A percentile compares a stretch with the other conserved stretches of the same genome.
Evolutionary conservation across 73 alveolate species (phyloP).

Genomic region (Tetrahymena malaccensis): DNA sequence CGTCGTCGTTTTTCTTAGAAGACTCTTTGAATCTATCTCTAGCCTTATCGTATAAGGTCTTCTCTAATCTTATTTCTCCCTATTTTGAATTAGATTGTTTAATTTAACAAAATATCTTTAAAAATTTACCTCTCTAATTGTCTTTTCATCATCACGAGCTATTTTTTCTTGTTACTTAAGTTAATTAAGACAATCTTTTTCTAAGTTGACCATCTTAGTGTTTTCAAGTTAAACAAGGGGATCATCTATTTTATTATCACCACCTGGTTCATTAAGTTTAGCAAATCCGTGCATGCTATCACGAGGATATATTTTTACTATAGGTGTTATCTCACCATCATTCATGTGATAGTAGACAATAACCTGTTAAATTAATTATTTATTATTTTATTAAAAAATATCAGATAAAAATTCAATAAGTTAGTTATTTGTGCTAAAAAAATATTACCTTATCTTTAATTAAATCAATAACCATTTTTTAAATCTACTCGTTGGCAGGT

Average conservation of each 20-base stretch:
- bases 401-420: too few species aligned
- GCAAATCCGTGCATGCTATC: conserved; percentile 39
- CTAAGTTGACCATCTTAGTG: conserved; percentile 47
- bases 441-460: conserved; percentile 26
- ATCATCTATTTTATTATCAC: conserved; percentile 34
- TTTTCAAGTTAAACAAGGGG: conserved; percentile 21
- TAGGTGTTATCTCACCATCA: conserved; percentile 36
- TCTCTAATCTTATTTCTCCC: conserved; percentile 47
- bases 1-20: conserved; percentile 61
- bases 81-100: conserved; percentile 26
- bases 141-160: conserved; percentile 42
- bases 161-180: conserved; percentile 58
- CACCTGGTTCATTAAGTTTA: conserved; percentile 22
- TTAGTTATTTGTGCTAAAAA: not conserved
- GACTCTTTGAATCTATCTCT: conserved; percentile 73
- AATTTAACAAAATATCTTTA: not conserved
- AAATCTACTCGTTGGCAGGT: conserved; percentile 63
- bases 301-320: conserved; percentile 33
- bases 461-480: conserved; percentile 60
- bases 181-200: conserved; percentile 48
- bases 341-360: conserved; percentile 32
- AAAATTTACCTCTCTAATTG: conserved; percentile 9
- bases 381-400: too few species aligned
- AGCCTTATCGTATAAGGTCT: conserved; percentile 71
- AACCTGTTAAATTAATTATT: too few species aligned